A percentile compares a stretch with the other conserved stretches of the same genome.
phyloP scores from a whole-genome alignment of 2,329 filamentous ascomycete species.

The Sclerotinia trifoliorum region DNA sequence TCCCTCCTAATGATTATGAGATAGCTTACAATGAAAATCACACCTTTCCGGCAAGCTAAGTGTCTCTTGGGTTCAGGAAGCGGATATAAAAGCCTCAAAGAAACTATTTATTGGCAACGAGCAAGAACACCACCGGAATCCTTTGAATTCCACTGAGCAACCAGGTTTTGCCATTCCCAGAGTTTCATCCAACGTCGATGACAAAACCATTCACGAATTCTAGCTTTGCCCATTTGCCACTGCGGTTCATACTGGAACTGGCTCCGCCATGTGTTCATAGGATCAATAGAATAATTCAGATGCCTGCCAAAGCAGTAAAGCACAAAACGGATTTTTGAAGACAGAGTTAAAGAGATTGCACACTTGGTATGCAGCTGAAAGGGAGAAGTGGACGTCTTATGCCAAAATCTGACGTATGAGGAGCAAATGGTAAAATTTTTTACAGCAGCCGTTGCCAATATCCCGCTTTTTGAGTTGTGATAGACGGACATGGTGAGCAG shows the following conservation, averaged over 20 bases:
- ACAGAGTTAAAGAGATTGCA: conserved; percentile 79
- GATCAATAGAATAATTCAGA: conserved; percentile 56
- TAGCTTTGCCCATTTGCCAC: conserved; percentile 87
- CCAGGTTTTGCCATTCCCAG: conserved; percentile 40
- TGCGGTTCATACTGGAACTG: conserved; percentile 73
- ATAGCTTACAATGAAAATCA: conserved; percentile 38
- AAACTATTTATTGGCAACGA: conserved; percentile 68
- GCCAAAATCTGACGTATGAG: conserved; percentile 30
- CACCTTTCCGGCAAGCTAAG: conserved; percentile 59
- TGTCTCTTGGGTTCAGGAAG: conserved; percentile 30
- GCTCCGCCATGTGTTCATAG: conserved; percentile 79
- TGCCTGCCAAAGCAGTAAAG: conserved; percentile 71
- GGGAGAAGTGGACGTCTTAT: conserved; percentile 71
- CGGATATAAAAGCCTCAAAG: conserved; percentile 31
- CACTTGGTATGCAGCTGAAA: conserved; percentile 71
- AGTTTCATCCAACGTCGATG: conserved; percentile 70
- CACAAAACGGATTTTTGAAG: conserved; percentile 78
- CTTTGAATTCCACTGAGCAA: conserved; percentile 41
- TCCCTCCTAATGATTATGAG: background rate
- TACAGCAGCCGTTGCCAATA: conserved; percentile 57
- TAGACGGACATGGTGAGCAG: conserved; percentile 66
- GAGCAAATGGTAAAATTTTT: conserved; percentile 36
- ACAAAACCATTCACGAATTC: conserved; percentile 70
- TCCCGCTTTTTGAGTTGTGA: conserved; percentile 41
- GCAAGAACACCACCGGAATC: conserved; percentile 54